These are phyloP conservation scores for Globisporangium cederbergense DNA, from an alignment of 352 stramenopile species.

Conservation along the genomic window DNA sequence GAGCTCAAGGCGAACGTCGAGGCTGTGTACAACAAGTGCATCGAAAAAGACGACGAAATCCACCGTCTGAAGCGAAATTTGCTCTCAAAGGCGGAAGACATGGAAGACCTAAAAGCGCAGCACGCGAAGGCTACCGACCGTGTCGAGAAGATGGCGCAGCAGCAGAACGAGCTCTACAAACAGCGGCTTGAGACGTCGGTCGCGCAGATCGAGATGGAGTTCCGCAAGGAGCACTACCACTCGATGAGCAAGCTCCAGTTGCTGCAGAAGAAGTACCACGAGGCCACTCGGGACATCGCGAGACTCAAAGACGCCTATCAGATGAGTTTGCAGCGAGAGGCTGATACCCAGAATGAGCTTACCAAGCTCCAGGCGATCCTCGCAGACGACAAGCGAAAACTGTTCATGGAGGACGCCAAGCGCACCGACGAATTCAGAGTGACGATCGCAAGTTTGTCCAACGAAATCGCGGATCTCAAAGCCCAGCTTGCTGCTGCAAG, in stretches of 20 bases:
- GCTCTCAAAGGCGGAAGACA: conserved; percentile 36
- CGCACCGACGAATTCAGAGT: conserved; percentile 42
- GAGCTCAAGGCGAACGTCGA: conserved; percentile 47
- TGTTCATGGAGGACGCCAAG: conserved; percentile 43
- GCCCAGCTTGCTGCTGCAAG: conserved; percentile 25
- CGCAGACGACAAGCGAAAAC: conserved; percentile 44
- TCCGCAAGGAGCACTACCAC: conserved; percentile 56
- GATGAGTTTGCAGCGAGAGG: conserved; percentile 46
- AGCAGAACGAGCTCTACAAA: conserved; percentile 60
- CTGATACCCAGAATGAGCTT: conserved; percentile 33
- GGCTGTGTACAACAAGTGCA: conserved; percentile 44
- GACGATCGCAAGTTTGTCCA: conserved; percentile 25
- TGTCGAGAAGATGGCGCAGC: conserved; percentile 46
- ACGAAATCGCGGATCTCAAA: conserved; percentile 27
- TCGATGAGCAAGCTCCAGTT: conserved; percentile 38
- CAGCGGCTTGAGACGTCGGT: conserved; percentile 51
- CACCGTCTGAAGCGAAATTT: conserved; percentile 49
- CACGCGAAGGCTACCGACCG: conserved; percentile 45
- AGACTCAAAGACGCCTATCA: conserved; percentile 47
- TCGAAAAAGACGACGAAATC: conserved; percentile 56
- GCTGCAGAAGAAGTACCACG: conserved; percentile 46
- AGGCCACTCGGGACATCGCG: conserved; percentile 28
- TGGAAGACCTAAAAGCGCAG: conserved; percentile 46
- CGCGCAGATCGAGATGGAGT: conserved; percentile 69
- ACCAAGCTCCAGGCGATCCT: conserved; percentile 43